phyloP scores from a whole-genome alignment of 306 rosid genomes.

The Casuarina glauca region DNA sequence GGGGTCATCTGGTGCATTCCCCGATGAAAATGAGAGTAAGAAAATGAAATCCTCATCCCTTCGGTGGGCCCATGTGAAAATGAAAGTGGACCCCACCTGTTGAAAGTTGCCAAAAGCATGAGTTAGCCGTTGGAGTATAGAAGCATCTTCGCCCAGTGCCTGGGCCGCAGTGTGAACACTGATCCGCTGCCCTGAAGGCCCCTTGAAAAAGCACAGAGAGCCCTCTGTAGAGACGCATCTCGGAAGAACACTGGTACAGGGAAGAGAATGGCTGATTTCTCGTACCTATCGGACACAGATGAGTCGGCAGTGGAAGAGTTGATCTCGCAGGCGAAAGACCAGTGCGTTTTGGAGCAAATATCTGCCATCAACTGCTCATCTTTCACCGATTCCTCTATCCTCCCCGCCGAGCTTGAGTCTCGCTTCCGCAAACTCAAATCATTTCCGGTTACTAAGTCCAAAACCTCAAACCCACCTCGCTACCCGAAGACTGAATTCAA shows the following conservation, averaged over 20 bases:
- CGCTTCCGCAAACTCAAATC: conserved; percentile 85
- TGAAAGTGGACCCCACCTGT: conserved; percentile 26
- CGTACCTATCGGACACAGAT: conserved; percentile 54
- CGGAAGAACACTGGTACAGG: too few relatives aligned
- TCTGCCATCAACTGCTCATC: conserved; percentile 74
- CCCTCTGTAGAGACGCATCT: background rate
- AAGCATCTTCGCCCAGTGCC: background rate
- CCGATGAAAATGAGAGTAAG: too few relatives aligned
- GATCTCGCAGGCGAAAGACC: conserved; percentile 67
- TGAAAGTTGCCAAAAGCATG: conserved; percentile 6
- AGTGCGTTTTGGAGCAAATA: conserved; percentile 64
- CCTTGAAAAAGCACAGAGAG: background rate
- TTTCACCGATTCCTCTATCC: conserved; percentile 53
- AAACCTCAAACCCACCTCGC: background rate
- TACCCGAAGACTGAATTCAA: background rate
- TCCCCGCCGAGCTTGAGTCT: conserved; percentile 71
- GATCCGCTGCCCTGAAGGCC: background rate
- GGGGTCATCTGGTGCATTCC: too few relatives aligned
- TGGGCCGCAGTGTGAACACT: background rate
- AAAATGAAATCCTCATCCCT: too few relatives aligned
- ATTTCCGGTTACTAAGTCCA: conserved; percentile 46
- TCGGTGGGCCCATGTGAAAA: too few relatives aligned
- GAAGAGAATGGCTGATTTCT: conserved; percentile 52
- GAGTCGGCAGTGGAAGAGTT: conserved; percentile 68
- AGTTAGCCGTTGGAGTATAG: conserved; percentile 47